Evolutionary conservation across 768 basidiomycete species (phyloP), one percentile per base, ranked within the genome.

Genomic region (Suillus bovinus): DNA sequence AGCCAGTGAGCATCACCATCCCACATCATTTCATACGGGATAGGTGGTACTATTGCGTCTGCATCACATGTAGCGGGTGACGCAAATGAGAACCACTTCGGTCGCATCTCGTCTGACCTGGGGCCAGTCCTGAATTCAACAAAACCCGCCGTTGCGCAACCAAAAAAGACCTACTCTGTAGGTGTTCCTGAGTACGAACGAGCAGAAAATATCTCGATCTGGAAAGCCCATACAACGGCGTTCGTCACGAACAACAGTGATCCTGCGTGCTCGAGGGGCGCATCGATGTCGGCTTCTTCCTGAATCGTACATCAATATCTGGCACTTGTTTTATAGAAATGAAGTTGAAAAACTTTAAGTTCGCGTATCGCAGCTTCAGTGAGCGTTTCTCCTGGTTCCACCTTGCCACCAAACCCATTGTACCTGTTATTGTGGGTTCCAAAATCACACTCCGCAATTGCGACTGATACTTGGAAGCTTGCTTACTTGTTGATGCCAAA

Each of bases 331-430:
- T 57, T 11, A 10, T 38, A 59, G 17, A 38, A 29, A 36, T 44
- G 34, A 22, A 46, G 22, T 49, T 46, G n/a, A 56, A 64, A 36
- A 36, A 87, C 89, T 78, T 86, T 68, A 34, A 89, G 79, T 70
- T 88, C 94, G n/a, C 94, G 86, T n/a, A 74, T 68, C 4, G 94
- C 94, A 11, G 92, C 93, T 69, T 90, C 76, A 0, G 77, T 66
- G 20, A 86, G 76, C 0, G 87, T 86, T 73, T 96, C 94, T 5
- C 83, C 84, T 3, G 80, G 74, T 61, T 95, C 92, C 10, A 92
- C 86, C 74, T 96, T 96, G 11, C 94, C 94, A 20, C 92, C 93
- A 66, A 94, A 96, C 4, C 94, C 94, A 64, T 95, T 95, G 69
- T 84, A 94, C 68, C 93, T 94, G 67, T 53, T n/a, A 29, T 17